A percentile compares a stretch with the other conserved stretches of the same genome.
phyloP scores from a whole-genome alignment of 345 rosid species.

The Acer yangbiense region DNA sequence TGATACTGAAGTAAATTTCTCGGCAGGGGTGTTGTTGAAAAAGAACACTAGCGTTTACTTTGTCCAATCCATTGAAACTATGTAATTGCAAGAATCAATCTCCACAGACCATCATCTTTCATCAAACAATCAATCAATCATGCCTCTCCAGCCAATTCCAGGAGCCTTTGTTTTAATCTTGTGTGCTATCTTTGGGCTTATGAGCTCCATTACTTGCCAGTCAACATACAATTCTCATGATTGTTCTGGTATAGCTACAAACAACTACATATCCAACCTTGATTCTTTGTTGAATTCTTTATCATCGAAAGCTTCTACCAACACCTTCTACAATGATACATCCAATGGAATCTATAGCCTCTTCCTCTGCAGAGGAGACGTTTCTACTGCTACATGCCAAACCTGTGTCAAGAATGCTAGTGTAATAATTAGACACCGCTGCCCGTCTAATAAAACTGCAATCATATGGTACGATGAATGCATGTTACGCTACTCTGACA shows the following conservation, averaged over 20 bases:
- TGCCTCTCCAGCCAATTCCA: no score
- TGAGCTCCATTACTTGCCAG: slow-evolving; percentile 2
- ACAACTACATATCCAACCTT: slow-evolving; percentile 5
- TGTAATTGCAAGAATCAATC: no score
- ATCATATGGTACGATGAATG: slow-evolving; percentile 28
- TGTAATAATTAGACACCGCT: not conserved
- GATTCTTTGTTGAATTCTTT: not conserved
- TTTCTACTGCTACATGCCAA: slow-evolving; percentile 11
- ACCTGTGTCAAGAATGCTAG: slow-evolving; percentile 23
- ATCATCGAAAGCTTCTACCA: slow-evolving; percentile 6
- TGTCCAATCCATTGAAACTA: no score
- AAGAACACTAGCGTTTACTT: no score
- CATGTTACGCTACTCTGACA: slow-evolving; percentile 33
- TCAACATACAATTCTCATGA: slow-evolving; percentile 4
- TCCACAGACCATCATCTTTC: no score
- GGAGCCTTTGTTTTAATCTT: not conserved
- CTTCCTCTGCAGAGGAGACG: slow-evolving; percentile 36
- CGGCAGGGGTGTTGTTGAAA: no score
- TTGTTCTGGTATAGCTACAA: no score
- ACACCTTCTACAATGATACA: slow-evolving; percentile 35
- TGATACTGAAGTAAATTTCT: no score
- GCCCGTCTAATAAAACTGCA: slow-evolving; percentile 20
- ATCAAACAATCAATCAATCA: no score
- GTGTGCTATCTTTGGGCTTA: not conserved
- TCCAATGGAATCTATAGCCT: slow-evolving; percentile 11